Evolutionary conservation across 2,329 filamentous ascomycete genomes (phyloP).

Genomic region (Cladorrhinum sp.): DNA sequence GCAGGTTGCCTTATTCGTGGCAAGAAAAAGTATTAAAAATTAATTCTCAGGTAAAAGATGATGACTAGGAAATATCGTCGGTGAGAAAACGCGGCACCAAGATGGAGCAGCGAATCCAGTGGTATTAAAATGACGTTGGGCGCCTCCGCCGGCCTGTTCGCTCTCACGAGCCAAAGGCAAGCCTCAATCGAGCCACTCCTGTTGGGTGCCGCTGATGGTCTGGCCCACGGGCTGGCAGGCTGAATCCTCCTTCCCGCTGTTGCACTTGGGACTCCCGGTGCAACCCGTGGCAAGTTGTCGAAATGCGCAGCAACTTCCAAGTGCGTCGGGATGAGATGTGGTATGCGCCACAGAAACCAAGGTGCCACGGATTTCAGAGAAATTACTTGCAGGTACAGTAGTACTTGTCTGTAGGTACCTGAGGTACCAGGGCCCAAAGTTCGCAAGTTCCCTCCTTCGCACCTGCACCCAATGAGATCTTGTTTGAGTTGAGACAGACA

Average conservation of each 20-base stretch:
- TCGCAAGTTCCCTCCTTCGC: too few relatives aligned
- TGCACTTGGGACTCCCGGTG: background rate
- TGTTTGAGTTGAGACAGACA: background rate
- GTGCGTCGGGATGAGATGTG: background rate
- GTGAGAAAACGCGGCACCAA: background rate
- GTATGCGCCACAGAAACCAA: background rate
- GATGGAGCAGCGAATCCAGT: background rate
- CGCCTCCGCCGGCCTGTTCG: background rate
- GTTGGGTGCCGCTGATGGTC: background rate
- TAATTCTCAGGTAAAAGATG: background rate
- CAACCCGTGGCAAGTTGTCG: conserved; percentile 1
- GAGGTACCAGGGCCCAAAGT: too few relatives aligned
- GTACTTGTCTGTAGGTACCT: too few relatives aligned
- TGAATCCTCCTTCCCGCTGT: background rate
- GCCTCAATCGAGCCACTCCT: conserved; percentile 7
- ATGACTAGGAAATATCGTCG: background rate
- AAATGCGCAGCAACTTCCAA: background rate
- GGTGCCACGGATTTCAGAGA: too few relatives aligned
- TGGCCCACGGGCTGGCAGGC: background rate
- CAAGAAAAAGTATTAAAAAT: background rate
- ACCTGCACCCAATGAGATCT: background rate
- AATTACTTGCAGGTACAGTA: too few relatives aligned
- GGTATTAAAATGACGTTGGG: conserved; percentile 7
- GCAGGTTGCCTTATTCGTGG: background rate
- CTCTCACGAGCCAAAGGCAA: background rate